phyloP scores from a whole-genome alignment of 306 rosid genomes.

The Vigna trinervia region DNA sequence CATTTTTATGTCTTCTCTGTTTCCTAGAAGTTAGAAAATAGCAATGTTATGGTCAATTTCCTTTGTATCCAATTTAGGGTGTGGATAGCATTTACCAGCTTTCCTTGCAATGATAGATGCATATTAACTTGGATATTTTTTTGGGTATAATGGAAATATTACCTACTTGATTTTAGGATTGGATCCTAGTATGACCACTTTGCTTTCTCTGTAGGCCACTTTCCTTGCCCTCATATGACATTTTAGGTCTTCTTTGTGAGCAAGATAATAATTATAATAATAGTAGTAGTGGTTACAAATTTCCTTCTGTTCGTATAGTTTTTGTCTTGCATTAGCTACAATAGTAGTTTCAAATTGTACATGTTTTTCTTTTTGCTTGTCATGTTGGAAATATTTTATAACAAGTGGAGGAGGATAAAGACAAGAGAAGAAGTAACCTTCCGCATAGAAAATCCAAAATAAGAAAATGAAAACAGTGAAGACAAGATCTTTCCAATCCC shows the following conservation, averaged over 20 bases:
- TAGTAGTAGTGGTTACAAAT: neutral
- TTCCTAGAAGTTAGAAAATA: too few relatives aligned
- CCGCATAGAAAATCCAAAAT: neutral
- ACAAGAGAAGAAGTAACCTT: neutral
- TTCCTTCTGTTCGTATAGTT: neutral
- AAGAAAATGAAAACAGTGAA: neutral
- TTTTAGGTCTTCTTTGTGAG: neutral
- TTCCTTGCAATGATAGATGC: too few relatives aligned
- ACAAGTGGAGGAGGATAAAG: neutral
- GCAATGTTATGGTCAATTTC: too few relatives aligned
- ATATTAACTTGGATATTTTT: too few relatives aligned
- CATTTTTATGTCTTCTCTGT: too few relatives aligned
- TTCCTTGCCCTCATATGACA: neutral
- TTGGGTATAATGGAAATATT: too few relatives aligned
- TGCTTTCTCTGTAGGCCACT: neutral
- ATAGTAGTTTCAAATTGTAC: neutral
- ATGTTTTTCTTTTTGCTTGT: neutral
- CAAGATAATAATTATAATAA: too few relatives aligned
- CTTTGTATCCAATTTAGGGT: too few relatives aligned
- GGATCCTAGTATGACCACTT: too few relatives aligned
- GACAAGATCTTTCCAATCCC: neutral
- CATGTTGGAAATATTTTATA: neutral
- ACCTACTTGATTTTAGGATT: too few relatives aligned
- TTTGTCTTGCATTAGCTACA: too few relatives aligned
- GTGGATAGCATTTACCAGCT: too few relatives aligned